These are phyloP conservation scores for Phytophthora quininea DNA, from an alignment of 352 stramenopile genomes.

Conservation along the genomic window DNA sequence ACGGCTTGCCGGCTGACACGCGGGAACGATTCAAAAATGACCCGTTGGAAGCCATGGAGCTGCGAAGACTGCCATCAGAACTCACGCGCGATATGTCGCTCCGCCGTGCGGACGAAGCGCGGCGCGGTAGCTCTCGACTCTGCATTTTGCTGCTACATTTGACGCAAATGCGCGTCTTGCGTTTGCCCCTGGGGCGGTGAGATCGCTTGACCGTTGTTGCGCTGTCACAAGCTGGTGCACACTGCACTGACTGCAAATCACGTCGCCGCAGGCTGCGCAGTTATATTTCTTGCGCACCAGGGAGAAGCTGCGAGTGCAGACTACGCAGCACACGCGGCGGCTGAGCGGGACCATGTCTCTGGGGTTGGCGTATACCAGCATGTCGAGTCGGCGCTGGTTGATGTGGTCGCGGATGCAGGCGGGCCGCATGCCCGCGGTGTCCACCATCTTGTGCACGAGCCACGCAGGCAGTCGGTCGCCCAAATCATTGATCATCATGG, in stretches of 20 bases:
- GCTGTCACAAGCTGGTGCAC: conserved; percentile 76
- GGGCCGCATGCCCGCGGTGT: conserved; percentile 73
- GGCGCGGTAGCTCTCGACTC: conserved; percentile 56
- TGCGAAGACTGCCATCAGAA: conserved; percentile 36
- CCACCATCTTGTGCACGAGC: conserved; percentile 86
- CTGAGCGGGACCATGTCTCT: conserved; percentile 76
- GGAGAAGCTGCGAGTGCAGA: conserved; percentile 86
- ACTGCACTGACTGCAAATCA: conserved; percentile 84
- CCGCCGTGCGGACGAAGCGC: conserved; percentile 37
- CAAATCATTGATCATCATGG: conserved; percentile 86
- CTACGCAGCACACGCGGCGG: conserved; percentile 74
- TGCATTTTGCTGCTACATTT: conserved; percentile 76
- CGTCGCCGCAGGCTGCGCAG: conserved; percentile 78
- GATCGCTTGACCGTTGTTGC: conserved; percentile 39
- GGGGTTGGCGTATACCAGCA: conserved; percentile 69
- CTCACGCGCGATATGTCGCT: conserved; percentile 40
- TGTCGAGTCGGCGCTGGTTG: conserved; percentile 74
- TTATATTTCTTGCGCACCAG: conserved; percentile 89
- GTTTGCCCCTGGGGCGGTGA: conserved; percentile 55
- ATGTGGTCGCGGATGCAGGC: conserved; percentile 82
- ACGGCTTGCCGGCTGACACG: conserved; percentile 28
- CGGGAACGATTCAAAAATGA: conserved; percentile 35
- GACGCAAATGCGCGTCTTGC: conserved; percentile 79
- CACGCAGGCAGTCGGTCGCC: conserved; percentile 76
- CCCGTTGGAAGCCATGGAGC: conserved; percentile 32